phyloP scores from a whole-genome alignment of 257 asterid species.

The Lavandula angustifolia region DNA sequence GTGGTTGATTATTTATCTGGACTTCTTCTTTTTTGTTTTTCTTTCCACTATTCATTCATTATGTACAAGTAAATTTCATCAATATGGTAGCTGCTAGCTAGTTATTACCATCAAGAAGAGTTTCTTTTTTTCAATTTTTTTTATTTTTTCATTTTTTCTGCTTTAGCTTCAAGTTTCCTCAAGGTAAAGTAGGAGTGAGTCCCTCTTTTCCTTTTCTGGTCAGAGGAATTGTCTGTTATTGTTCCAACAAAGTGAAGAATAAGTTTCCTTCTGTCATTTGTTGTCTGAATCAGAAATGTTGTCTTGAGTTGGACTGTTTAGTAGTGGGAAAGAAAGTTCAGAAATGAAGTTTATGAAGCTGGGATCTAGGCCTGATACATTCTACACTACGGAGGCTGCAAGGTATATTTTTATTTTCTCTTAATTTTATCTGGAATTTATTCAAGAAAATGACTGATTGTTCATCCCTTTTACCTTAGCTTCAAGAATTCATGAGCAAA shows the following conservation, averaged over 20 bases:
- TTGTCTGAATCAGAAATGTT: slow-evolving; percentile 40
- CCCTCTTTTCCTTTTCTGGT: neutral
- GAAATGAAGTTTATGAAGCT: slow-evolving; percentile 92
- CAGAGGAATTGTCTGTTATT: neutral
- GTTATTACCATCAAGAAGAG: slow-evolving; percentile 8
- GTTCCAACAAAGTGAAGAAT: slow-evolving; percentile 24
- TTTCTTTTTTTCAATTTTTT: neutral
- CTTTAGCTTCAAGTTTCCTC: slow-evolving; percentile 38
- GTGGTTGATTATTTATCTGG: slow-evolving; percentile 26
- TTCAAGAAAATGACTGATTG: slow-evolving; percentile 11
- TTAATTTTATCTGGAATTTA: neutral
- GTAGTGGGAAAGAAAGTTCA: slow-evolving; percentile 25
- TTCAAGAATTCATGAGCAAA: slow-evolving; percentile 6
- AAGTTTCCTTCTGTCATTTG: slow-evolving; percentile 18
- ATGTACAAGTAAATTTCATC: slow-evolving; percentile 23
- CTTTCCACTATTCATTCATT: slow-evolving; percentile 1
- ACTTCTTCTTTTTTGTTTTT: neutral
- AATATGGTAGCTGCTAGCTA: slow-evolving; percentile 6
- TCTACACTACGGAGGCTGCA: slow-evolving; percentile 66
- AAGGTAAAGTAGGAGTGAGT: slow-evolving; percentile 28
- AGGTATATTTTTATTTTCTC: slow-evolving; percentile 42
- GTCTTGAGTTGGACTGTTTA: slow-evolving; percentile 29
- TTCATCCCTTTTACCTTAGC: neutral
- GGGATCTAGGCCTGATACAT: slow-evolving; percentile 80
- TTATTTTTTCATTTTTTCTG: slow-evolving; percentile 17